Conservation (phyloP, 495 filamentous ascomycete genomes). For the Penicillium roqueforti region DNA sequence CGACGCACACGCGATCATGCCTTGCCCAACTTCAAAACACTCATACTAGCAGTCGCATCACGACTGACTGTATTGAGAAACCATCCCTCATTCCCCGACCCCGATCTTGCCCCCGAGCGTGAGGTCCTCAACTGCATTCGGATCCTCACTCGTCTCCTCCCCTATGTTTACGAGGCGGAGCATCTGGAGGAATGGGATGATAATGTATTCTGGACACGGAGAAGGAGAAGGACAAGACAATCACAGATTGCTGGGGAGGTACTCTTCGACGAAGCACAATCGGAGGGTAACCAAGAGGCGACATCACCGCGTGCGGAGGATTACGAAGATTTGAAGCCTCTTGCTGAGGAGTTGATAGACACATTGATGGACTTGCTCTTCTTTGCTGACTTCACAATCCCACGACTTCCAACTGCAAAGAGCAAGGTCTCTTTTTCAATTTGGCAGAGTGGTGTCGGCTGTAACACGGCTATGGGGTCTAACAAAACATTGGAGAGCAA, state of each 20-base stretch:
- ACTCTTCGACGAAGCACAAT: conserved; percentile 73
- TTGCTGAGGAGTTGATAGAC: conserved; percentile 93
- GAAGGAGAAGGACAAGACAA: conserved; percentile 57
- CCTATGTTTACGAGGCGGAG: conserved; percentile 90
- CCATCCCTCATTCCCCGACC: conserved; percentile 85
- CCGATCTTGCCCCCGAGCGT: conserved; percentile 80
- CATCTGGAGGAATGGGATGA: conserved; percentile 84
- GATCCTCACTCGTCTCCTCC: conserved; percentile 84
- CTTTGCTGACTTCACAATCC: conserved; percentile 84
- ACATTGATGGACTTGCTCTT: conserved; percentile 87
- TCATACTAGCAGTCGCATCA: conserved; percentile 76
- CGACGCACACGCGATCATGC: conserved; percentile 84
- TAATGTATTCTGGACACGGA: conserved; percentile 82
- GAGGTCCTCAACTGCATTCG: conserved; percentile 93
- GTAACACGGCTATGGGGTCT: conserved; percentile 81
- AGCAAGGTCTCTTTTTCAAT: conserved; percentile 88
- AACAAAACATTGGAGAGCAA: conserved; percentile 90
- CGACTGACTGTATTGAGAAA: conserved; percentile 77
- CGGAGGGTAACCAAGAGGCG: conserved; percentile 44
- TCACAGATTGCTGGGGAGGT: conserved; percentile 62
- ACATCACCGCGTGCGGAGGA: conserved; percentile 50
- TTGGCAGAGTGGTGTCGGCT: conserved; percentile 97
- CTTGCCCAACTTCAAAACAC: conserved; percentile 84
- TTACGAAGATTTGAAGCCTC: conserved; percentile 77
- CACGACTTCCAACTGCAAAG: conserved; percentile 59